Conservation (phyloP, 495 filamentous ascomycete genomes). For the Aspergillus mulundensis region DNA sequence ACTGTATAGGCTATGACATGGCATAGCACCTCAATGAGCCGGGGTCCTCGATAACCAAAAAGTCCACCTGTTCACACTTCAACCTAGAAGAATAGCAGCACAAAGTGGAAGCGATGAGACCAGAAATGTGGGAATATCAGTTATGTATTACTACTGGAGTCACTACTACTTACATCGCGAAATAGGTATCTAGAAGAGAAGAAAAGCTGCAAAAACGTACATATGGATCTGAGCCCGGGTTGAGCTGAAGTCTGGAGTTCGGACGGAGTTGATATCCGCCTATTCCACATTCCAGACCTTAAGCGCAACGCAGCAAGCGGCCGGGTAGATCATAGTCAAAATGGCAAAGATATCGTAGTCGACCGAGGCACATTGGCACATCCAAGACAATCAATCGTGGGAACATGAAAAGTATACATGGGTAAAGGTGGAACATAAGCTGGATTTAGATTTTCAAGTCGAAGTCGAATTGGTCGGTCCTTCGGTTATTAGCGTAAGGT, state of each 20-base stretch:
- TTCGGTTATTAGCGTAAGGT: not conserved
- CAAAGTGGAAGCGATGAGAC: not conserved
- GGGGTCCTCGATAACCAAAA: no score
- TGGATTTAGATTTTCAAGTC: not conserved
- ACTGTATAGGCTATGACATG: no score
- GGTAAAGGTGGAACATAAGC: not conserved
- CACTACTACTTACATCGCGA: constrained; percentile 26
- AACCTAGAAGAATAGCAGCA: not conserved
- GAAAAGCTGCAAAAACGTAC: constrained; percentile 8
- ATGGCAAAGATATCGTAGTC: constrained; percentile 14
- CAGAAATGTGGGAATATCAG: not conserved
- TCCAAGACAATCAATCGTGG: constrained; percentile 16
- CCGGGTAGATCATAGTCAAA: constrained; percentile 9
- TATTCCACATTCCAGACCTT: not conserved
- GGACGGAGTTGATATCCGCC: not conserved
- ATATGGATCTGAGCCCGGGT: constrained; percentile 24
- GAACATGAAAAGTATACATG: constrained; percentile 7
- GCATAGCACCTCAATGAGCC: no score
- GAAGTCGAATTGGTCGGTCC: not conserved
- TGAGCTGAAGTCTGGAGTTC: not conserved
- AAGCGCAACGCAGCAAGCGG: not conserved
- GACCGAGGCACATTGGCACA: constrained; percentile 13
- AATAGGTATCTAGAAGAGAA: constrained; percentile 39
- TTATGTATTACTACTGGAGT: not conserved
- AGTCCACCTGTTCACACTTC: not conserved